These are phyloP conservation scores for Saccharomyces hybrid DNA, from an alignment of 1,139 yeast species.

Conservation along the genomic window DNA sequence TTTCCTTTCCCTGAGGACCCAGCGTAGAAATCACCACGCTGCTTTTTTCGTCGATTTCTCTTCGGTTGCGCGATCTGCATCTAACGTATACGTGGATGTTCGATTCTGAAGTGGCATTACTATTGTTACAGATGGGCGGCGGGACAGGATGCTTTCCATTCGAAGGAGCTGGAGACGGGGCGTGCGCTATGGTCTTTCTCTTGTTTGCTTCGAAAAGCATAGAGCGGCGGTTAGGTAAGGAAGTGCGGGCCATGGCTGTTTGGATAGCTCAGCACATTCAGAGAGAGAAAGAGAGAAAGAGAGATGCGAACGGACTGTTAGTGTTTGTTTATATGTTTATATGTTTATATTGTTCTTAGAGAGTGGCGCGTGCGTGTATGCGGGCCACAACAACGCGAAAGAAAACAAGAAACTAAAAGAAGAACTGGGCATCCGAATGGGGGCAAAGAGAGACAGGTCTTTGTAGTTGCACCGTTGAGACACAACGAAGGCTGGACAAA, in stretches of 20 bases:
- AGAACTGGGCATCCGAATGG: background rate
- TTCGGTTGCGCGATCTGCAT: slow-evolving; percentile 65
- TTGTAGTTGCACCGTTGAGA: too few relatives aligned
- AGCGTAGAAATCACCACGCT: slow-evolving; percentile 50
- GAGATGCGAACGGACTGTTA: background rate
- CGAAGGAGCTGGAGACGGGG: background rate
- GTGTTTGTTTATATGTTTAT: background rate
- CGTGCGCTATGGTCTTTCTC: background rate
- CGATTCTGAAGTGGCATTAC: slow-evolving; percentile 17
- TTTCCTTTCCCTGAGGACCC: slow-evolving; percentile 33
- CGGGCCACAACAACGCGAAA: background rate
- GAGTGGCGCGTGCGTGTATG: background rate
- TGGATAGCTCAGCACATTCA: background rate
- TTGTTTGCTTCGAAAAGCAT: background rate
- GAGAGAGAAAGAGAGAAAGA: too few relatives aligned
- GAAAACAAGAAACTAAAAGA: background rate
- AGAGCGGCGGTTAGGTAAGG: background rate
- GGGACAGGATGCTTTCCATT: background rate
- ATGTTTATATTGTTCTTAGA: background rate
- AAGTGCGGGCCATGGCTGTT: background rate
- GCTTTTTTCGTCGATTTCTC: slow-evolving; percentile 61
- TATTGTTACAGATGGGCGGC: background rate
- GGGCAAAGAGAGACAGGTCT: too few relatives aligned
- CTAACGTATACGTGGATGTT: slow-evolving; percentile 78
- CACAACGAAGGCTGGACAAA: too few relatives aligned